Conservation (phyloP, 208 protist species). For the Endotrypanum monterogeii region DNA sequence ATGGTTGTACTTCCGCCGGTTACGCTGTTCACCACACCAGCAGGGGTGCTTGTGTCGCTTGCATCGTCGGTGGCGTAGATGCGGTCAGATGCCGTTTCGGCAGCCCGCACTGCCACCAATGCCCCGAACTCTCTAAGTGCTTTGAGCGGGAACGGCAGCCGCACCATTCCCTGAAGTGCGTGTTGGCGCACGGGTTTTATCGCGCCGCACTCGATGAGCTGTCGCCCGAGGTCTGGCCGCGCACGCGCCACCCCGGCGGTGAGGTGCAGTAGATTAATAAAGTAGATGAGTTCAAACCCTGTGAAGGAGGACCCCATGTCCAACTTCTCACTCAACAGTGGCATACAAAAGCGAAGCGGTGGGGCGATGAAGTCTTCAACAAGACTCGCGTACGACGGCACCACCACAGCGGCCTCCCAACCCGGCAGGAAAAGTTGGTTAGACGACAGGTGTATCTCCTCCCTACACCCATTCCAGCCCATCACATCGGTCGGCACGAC, state of each 20-base stretch:
- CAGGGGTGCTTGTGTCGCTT: too few relatives aligned
- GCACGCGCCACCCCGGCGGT: constrained; percentile 37
- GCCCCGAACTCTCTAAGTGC: constrained; percentile 60
- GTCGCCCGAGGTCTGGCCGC: constrained; percentile 39
- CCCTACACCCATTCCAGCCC: neutral
- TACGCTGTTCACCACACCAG: neutral
- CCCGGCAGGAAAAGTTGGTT: constrained; percentile 22
- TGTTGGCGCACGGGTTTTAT: constrained; percentile 44
- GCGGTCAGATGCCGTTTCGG: constrained; percentile 19
- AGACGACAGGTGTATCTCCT: constrained; percentile 20
- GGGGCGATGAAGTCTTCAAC: constrained; percentile 35
- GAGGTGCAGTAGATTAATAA: constrained; percentile 46
- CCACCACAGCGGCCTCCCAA: constrained; percentile 13
- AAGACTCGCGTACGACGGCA: constrained; percentile 29
- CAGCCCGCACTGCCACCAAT: constrained; percentile 28
- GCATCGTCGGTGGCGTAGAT: constrained; percentile 5
- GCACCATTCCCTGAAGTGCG: constrained; percentile 39
- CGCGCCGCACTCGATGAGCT: constrained; percentile 47
- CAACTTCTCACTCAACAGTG: constrained; percentile 20
- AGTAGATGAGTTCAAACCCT: constrained; percentile 29
- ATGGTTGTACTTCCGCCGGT: neutral
- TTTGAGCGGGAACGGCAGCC: constrained; percentile 46
- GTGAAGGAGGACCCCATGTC: constrained; percentile 10
- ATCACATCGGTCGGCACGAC: constrained; percentile 21
- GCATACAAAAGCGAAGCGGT: constrained; percentile 24